phyloP scores from a whole-genome alignment of 2,329 filamentous ascomycete species.

The Whalleya microplaca region DNA sequence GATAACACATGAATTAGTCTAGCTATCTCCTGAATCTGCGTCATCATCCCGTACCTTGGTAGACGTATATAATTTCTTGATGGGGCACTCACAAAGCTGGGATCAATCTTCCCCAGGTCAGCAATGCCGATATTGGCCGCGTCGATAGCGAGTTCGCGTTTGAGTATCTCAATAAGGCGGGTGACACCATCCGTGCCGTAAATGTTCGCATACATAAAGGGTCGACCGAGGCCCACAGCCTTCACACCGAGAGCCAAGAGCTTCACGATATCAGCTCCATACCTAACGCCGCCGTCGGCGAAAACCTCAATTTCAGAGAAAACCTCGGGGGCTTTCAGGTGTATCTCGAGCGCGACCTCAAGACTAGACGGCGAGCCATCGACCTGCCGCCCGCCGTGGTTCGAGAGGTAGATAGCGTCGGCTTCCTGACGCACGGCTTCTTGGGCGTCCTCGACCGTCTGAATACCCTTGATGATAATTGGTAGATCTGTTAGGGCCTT shows the following conservation, averaged over 20 bases:
- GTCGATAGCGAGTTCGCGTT: constrained; percentile 44
- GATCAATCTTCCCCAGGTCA: constrained; percentile 32
- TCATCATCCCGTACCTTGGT: no score
- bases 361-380: constrained; percentile 37
- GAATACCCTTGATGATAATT: constrained; percentile 41
- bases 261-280: constrained; percentile 40
- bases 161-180: constrained; percentile 47
- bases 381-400: constrained; percentile 42
- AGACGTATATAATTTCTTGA: no score
- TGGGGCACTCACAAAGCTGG: constrained; percentile 21
- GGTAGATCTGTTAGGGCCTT: constrained; percentile 31
- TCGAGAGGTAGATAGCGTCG: constrained; percentile 39
- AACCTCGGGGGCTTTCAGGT: constrained; percentile 33
- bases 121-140: constrained; percentile 35
- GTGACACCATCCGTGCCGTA: constrained; percentile 50
- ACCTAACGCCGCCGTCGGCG: constrained; percentile 41
- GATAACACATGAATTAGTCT: no score
- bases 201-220: constrained; percentile 52
- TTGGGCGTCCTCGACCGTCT: constrained; percentile 38
- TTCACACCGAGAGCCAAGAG: constrained; percentile 40
- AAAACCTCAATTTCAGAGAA: constrained; percentile 38
- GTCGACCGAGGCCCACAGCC: constrained; percentile 45
- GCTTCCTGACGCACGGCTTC: constrained; percentile 33
- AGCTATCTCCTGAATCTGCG: no score
- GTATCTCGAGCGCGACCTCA: constrained; percentile 38